A percentile compares a stretch with the other conserved stretches of the same genome.
These are phyloP conservation scores for Daldinia concentrica DNA, from an alignment of 495 filamentous ascomycete species.

Conservation along the genomic window DNA sequence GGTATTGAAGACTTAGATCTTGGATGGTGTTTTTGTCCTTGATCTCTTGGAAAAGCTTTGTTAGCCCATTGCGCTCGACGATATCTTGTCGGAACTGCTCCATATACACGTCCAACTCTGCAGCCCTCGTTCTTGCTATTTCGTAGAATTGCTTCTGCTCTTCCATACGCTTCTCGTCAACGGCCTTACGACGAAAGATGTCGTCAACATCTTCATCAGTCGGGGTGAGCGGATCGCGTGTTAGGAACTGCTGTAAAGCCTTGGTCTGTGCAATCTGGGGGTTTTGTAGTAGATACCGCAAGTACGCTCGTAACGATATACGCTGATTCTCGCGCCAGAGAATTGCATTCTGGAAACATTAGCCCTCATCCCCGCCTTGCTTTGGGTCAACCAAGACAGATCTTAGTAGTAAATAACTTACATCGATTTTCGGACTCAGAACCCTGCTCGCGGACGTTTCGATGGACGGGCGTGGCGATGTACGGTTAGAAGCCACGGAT, in stretches of 20 bases:
- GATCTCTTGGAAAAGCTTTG: constrained; percentile 92
- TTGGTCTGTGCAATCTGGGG: constrained; percentile 81
- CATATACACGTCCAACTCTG: constrained; percentile 97
- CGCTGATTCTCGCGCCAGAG: constrained; percentile 91
- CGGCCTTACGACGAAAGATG: constrained; percentile 76
- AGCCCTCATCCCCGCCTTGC: not conserved
- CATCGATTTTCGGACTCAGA: constrained; percentile 35
- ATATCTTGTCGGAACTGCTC: constrained; percentile 77
- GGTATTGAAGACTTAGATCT: constrained; percentile 91
- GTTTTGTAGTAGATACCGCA: constrained; percentile 84
- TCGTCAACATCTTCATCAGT: constrained; percentile 87
- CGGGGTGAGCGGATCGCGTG: constrained; percentile 69
- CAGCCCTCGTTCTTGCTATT: constrained; percentile 87
- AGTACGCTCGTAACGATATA: constrained; percentile 88
- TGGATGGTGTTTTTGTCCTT: constrained; percentile 83
- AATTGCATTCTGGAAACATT: constrained; percentile 54
- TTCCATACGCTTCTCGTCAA: constrained; percentile 87
- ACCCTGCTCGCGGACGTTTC: constrained; percentile 41
- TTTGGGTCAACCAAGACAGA: constrained; percentile 5
- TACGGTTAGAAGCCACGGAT: constrained; percentile 44
- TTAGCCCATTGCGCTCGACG: constrained; percentile 78
- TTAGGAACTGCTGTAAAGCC: constrained; percentile 84
- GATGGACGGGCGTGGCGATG: constrained; percentile 53
- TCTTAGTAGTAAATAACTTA: constrained; percentile 14
- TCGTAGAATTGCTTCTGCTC: constrained; percentile 96